A percentile compares a stretch with the other conserved stretches of the same genome.
These are phyloP conservation scores for Sphaerostilbella broomeana DNA, from an alignment of 2,329 filamentous ascomycete genomes.

Conservation along the genomic window DNA sequence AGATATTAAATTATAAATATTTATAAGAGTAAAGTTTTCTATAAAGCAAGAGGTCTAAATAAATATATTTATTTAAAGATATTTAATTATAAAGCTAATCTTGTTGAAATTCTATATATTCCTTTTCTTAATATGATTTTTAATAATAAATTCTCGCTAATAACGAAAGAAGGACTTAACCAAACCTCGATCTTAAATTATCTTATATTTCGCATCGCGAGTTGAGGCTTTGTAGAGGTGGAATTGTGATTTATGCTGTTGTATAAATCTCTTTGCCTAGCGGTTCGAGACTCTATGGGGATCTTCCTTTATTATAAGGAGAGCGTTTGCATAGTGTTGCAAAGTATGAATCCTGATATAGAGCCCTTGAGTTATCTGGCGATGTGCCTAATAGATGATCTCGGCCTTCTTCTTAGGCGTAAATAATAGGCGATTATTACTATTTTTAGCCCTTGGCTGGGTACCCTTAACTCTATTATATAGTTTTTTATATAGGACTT, in stretches of 20 bases:
- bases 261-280: neutral
- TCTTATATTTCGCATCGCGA: neutral
- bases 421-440: neutral
- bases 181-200: neutral
- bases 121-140: neutral
- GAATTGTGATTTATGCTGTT: neutral
- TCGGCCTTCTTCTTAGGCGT: neutral
- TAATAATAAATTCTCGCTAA: neutral
- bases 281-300: neutral
- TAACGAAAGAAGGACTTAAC: neutral
- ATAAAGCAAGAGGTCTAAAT: neutral
- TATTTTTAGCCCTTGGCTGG: neutral
- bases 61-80: neutral
- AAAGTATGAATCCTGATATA: neutral
- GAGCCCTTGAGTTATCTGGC: neutral
- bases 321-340: neutral
- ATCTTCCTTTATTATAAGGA: neutral
- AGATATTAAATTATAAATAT: conserved; percentile 1
- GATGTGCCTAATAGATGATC: neutral
- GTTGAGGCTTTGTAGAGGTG: neutral
- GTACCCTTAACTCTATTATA: no score
- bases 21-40: conserved; percentile 1
- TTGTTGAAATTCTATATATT: conserved; percentile 9
- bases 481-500: neutral
- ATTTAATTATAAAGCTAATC: conserved; percentile 5